phyloP scores from a whole-genome alignment of 257 asterid species.

The Henckelia pumila region DNA sequence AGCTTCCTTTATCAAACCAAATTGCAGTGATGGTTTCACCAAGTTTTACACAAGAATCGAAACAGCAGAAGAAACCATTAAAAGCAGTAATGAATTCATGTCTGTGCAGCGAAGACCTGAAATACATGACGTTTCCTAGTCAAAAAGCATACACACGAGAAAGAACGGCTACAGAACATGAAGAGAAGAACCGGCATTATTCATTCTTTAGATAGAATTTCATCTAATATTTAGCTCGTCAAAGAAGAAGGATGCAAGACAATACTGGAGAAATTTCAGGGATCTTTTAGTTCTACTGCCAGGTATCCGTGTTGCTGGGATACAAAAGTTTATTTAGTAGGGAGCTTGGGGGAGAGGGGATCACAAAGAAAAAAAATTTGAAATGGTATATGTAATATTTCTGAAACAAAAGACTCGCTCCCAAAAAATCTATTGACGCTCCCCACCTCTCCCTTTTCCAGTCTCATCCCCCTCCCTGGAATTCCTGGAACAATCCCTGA shows the following conservation, averaged over 20 bases:
- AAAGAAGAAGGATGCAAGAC: neutral
- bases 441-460: neutral
- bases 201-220: neutral
- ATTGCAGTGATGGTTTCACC: constrained; percentile 5
- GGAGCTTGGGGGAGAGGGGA: neutral
- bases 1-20: constrained; percentile 23
- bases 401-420: neutral
- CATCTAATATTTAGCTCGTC: neutral
- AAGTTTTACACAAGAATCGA: constrained; percentile 36
- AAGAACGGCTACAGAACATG: neutral
- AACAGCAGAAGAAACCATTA: constrained; percentile 31
- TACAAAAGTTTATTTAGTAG: neutral
- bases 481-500: neutral
- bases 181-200: neutral
- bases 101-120: constrained; percentile 36
- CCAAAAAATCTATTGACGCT: neutral
- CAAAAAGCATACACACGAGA: neutral
- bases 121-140: constrained; percentile 16
- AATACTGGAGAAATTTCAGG: neutral
- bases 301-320: neutral
- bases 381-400: neutral
- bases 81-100: constrained; percentile 22
- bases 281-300: neutral
- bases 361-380: neutral
- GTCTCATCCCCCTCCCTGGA: neutral